Conservation (phyloP, 805 yeast species). For the Pichia membranifaciens region DNA sequence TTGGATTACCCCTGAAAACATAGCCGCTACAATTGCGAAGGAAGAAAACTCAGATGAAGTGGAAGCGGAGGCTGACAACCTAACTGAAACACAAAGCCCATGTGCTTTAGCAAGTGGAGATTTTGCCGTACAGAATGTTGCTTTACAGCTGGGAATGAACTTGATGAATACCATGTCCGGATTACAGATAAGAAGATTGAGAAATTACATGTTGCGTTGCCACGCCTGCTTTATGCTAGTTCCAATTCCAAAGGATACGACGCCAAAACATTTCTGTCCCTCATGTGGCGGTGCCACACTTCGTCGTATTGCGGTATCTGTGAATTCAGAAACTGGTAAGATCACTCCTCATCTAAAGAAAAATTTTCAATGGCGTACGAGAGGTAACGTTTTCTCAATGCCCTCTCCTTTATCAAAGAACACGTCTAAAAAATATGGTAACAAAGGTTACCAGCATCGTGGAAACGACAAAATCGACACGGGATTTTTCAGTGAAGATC, state of each 20-base stretch:
- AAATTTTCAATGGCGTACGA: slow-evolving; percentile 88
- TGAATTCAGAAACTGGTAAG: slow-evolving; percentile 72
- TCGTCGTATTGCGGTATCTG: slow-evolving; percentile 83
- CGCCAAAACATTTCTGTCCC: slow-evolving; percentile 84
- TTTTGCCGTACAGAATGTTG: slow-evolving; percentile 95
- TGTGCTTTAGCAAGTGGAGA: slow-evolving; percentile 93
- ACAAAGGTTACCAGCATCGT: slow-evolving; percentile 72
- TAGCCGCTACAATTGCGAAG: slow-evolving; percentile 61
- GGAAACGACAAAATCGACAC: slow-evolving; percentile 48
- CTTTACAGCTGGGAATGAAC: slow-evolving; percentile 84
- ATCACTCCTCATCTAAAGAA: slow-evolving; percentile 82
- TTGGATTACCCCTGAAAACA: slow-evolving; percentile 91
- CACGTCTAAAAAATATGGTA: slow-evolving; percentile 65
- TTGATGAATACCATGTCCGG: slow-evolving; percentile 84
- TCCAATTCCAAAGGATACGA: slow-evolving; percentile 72
- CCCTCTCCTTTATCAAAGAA: slow-evolving; percentile 85
- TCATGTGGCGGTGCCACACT: slow-evolving; percentile 92
- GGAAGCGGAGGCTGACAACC: slow-evolving; percentile 24
- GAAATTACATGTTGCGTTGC: slow-evolving; percentile 92
- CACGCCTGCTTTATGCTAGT: slow-evolving; percentile 90
- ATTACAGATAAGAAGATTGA: slow-evolving; percentile 71
- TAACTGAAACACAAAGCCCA: slow-evolving; percentile 34
- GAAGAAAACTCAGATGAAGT: slow-evolving; percentile 58
- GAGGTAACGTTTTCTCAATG: slow-evolving; percentile 77
- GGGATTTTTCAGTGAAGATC: slow-evolving; percentile 79